Evolutionary conservation across 2,329 filamentous ascomycete species (phyloP).

Genomic region (Diaporthe ampelina): DNA sequence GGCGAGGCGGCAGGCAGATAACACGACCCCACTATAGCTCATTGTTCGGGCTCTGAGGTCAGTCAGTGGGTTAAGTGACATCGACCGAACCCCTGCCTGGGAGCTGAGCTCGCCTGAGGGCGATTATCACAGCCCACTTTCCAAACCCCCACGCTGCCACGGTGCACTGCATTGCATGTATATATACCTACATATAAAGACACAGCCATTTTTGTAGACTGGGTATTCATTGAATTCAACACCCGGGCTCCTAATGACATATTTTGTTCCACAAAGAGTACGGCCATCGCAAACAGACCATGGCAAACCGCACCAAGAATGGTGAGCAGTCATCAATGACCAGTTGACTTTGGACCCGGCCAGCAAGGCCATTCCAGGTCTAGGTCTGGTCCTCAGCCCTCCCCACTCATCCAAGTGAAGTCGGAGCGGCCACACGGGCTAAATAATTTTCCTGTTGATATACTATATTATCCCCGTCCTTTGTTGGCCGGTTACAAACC

Average conservation of each 20-base stretch:
- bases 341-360: neutral
- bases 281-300: neutral
- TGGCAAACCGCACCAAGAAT: neutral
- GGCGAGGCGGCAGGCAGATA: constrained; percentile 21
- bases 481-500: too few relatives aligned
- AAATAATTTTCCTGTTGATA: neutral
- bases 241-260: too few relatives aligned
- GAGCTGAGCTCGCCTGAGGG: neutral
- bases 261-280: too few relatives aligned
- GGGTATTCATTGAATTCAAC: too few relatives aligned
- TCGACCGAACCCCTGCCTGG: neutral
- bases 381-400: too few relatives aligned
- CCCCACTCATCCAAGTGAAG: neutral
- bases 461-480: neutral
- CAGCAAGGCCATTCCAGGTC: neutral
- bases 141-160: neutral
- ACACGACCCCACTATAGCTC: neutral
- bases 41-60: neutral
- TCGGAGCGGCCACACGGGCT: neutral
- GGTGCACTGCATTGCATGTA: neutral
- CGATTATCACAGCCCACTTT: neutral
- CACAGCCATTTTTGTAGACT: too few relatives aligned
- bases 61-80: neutral
- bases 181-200: too few relatives aligned
- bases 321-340: neutral